phyloP scores from a whole-genome alignment of 306 rosid genomes.

The Vigna unguiculata region DNA sequence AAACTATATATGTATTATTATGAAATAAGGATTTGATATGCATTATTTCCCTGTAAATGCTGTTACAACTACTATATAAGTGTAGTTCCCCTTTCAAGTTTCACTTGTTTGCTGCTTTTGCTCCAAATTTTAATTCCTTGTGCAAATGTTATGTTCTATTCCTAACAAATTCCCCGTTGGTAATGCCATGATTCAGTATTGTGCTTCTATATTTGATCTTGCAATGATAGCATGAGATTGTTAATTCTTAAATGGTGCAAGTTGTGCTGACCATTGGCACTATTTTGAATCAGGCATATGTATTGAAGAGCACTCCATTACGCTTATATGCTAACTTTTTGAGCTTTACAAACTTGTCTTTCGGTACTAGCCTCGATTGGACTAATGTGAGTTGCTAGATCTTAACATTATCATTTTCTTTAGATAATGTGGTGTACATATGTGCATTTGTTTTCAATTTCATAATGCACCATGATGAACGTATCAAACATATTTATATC shows the following conservation, averaged over 20 bases:
- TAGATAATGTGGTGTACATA: not conserved
- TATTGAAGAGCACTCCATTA: constrained; percentile 72
- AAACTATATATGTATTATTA: too few relatives aligned
- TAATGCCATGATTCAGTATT: too few relatives aligned
- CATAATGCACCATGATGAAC: not conserved
- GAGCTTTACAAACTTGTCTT: constrained; percentile 55
- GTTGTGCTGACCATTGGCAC: constrained; percentile 18
- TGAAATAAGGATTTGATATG: too few relatives aligned
- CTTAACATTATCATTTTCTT: constrained; percentile 16
- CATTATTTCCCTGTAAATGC: too few relatives aligned
- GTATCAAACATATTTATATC: too few relatives aligned
- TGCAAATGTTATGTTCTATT: too few relatives aligned
- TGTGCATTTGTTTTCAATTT: not conserved
- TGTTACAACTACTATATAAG: too few relatives aligned
- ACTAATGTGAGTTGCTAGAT: constrained; percentile 60
- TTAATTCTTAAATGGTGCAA: constrained; percentile 19
- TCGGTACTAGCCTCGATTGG: constrained; percentile 69
- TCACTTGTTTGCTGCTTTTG: too few relatives aligned
- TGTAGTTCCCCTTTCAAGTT: too few relatives aligned
- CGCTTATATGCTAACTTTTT: constrained; percentile 62
- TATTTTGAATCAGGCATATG: constrained; percentile 58
- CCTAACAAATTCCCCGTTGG: too few relatives aligned
- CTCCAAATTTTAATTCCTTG: too few relatives aligned
- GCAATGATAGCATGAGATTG: constrained; percentile 2
- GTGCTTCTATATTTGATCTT: too few relatives aligned